These are phyloP conservation scores for Juncus effusus DNA, from an alignment of 176 grass and related monocot species.

Conservation along the genomic window DNA sequence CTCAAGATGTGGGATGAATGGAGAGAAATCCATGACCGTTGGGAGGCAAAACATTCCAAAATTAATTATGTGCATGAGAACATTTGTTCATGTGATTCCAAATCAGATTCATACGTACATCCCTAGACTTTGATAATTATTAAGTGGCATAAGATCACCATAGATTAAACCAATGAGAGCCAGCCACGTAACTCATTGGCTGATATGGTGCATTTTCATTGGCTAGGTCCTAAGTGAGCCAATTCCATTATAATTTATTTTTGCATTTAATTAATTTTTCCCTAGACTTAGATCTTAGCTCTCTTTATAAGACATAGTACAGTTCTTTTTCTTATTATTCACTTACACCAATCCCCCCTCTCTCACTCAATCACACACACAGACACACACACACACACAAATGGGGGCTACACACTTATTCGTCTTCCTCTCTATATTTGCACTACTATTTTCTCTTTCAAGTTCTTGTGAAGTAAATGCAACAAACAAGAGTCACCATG, in stretches of 20 bases:
- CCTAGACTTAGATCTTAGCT: constrained; percentile 11
- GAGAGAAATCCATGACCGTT: constrained; percentile 35
- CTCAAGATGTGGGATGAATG: not conserved
- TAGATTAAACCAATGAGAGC: too few relatives aligned
- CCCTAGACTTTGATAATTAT: not conserved
- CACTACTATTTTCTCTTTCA: constrained; percentile 14
- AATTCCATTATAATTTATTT: too few relatives aligned
- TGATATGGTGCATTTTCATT: too few relatives aligned
- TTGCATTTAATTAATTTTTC: not conserved
- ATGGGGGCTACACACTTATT: constrained; percentile 23
- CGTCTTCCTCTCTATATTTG: constrained; percentile 2
- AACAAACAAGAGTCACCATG: constrained; percentile 29
- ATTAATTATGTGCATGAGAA: constrained; percentile 20
- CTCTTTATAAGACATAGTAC: constrained; percentile 8
- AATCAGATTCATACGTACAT: constrained; percentile 10
- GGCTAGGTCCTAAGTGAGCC: too few relatives aligned
- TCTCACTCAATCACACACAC: not conserved
- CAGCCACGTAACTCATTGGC: too few relatives aligned
- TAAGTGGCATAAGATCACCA: too few relatives aligned
- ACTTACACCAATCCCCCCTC: not conserved
- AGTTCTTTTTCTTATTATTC: constrained; percentile 10
- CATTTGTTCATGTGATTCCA: constrained; percentile 1
- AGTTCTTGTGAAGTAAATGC: constrained; percentile 30
- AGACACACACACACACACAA: not conserved
- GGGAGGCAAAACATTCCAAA: constrained; percentile 31